Percentiles rank a stretch among this genome's conserved stretches.
phyloP scores from a whole-genome alignment of 139 green algal species.

The Chlamydomonas incerta region DNA sequence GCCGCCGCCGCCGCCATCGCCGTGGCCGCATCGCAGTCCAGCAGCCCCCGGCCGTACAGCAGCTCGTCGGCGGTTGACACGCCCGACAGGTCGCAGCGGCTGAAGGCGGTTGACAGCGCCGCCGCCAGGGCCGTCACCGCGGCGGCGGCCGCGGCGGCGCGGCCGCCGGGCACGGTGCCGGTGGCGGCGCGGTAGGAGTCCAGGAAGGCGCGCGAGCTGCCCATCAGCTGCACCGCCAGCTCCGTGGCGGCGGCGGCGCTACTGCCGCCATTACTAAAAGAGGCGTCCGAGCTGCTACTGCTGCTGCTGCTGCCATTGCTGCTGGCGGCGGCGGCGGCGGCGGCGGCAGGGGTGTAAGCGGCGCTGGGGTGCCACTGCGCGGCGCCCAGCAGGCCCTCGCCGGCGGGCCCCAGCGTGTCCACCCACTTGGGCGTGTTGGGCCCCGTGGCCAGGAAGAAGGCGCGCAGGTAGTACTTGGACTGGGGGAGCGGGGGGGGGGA shows the following conservation, averaged over 20 bases:
- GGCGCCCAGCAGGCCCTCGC: background rate
- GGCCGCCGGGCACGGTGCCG: background rate
- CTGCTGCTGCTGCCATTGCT: background rate
- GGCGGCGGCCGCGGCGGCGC: background rate
- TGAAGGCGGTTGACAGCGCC: background rate
- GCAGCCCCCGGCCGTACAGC: background rate
- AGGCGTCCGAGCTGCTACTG: too few relatives aligned
- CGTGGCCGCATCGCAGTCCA: background rate
- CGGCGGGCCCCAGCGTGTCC: background rate
- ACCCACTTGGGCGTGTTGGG: background rate
- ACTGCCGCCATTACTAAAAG: too few relatives aligned
- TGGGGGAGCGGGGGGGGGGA: background rate
- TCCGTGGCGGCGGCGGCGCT: background rate
- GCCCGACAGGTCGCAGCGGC: background rate
- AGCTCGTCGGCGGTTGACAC: background rate
- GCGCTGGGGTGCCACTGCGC: conserved; percentile 9
- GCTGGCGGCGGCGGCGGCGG: background rate
- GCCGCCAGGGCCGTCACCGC: background rate
- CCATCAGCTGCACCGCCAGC: background rate
- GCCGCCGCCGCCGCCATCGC: background rate
- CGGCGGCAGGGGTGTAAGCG: background rate
- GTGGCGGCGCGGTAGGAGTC: background rate
- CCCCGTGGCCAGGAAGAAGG: background rate
- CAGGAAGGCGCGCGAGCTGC: background rate
- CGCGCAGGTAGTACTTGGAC: background rate